These are phyloP conservation scores for Pichia thaimueangensis DNA, from an alignment of 805 yeast species.

Conservation along the genomic window DNA sequence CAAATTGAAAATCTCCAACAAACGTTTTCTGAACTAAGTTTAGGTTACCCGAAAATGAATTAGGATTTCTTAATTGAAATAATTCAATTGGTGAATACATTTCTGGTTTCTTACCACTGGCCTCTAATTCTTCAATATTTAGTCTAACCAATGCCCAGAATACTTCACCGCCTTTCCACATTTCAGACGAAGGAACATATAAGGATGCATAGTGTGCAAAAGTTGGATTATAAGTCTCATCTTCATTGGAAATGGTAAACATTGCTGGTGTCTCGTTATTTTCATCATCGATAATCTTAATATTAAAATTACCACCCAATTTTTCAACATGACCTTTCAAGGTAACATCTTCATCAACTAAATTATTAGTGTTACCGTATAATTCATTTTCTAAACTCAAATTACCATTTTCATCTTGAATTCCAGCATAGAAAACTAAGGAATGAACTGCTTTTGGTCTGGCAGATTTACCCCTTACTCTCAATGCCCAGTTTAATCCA, in stretches of 20 bases:
- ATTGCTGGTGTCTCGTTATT: conserved; percentile 38
- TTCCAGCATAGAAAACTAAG: conserved; percentile 69
- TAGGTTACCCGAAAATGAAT: conserved; percentile 62
- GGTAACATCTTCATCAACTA: conserved; percentile 31
- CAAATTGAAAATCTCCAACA: conserved; percentile 70
- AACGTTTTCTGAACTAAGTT: conserved; percentile 76
- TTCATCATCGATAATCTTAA: conserved; percentile 52
- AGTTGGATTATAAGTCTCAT: conserved; percentile 48
- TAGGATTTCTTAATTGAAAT: conserved; percentile 51
- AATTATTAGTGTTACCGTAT: conserved; percentile 22
- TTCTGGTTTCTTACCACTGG: conserved; percentile 9
- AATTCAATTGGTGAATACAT: conserved; percentile 40
- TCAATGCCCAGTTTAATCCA: conserved; percentile 68
- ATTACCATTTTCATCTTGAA: conserved; percentile 59
- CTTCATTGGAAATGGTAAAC: conserved; percentile 17
- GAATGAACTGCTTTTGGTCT: conserved; percentile 48
- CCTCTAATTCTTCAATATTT: conserved; percentile 41
- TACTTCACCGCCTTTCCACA: conserved; percentile 76
- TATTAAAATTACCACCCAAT: conserved; percentile 55
- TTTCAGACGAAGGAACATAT: conserved; percentile 54
- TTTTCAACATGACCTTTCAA: conserved; percentile 52
- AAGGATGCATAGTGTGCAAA: conserved; percentile 62
- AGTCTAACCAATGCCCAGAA: conserved; percentile 66
- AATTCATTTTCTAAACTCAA: conserved; percentile 29
- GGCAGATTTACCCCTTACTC: conserved; percentile 60